Conservation (phyloP, 129 eudicot genomes). For the Tagetes erecta region DNA sequence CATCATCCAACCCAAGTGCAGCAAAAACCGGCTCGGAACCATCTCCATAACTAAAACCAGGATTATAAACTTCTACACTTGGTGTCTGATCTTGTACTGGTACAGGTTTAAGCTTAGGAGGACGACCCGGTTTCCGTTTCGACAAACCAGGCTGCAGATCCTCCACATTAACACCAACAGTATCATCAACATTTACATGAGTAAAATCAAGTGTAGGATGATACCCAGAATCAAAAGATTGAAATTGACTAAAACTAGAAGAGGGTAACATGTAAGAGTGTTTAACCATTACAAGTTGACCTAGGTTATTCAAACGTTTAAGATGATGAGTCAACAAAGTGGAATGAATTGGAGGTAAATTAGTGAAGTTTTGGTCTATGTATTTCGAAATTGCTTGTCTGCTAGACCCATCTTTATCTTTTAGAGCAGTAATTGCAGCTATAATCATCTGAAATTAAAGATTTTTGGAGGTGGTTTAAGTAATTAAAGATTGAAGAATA, state of each 20-base stretch:
- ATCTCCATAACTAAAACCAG: slow-evolving; percentile 6
- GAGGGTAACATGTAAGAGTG: slow-evolving; percentile 63
- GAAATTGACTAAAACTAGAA: slow-evolving; percentile 40
- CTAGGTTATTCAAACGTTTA: slow-evolving; percentile 53
- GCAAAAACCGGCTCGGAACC: slow-evolving; percentile 48
- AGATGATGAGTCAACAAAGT: slow-evolving; percentile 65
- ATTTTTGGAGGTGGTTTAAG: neutral
- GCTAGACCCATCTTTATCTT: slow-evolving; percentile 77
- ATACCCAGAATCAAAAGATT: slow-evolving; percentile 24
- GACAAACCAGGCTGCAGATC: slow-evolving; percentile 19
- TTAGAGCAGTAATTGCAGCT: slow-evolving; percentile 61
- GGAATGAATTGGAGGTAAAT: slow-evolving; percentile 52
- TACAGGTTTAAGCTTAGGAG: slow-evolving; percentile 46
- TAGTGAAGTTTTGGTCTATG: slow-evolving; percentile 53
- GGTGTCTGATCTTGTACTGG: slow-evolving; percentile 9
- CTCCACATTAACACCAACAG: slow-evolving; percentile 5
- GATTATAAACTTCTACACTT: slow-evolving; percentile 14
- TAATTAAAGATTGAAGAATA: neutral
- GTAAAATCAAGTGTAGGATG: slow-evolving; percentile 2
- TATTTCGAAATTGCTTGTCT: slow-evolving; percentile 63
- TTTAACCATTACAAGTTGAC: slow-evolving; percentile 67
- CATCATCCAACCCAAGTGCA: slow-evolving; percentile 44
- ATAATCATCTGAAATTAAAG: slow-evolving; percentile 57
- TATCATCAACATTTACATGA: neutral
- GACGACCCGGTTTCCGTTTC: slow-evolving; percentile 53